Percentiles rank a stretch among this genome's conserved stretches.
Evolutionary conservation across 2,329 filamentous ascomycete species (phyloP).

Genomic region (Colletotrichum neosansevieriae): DNA sequence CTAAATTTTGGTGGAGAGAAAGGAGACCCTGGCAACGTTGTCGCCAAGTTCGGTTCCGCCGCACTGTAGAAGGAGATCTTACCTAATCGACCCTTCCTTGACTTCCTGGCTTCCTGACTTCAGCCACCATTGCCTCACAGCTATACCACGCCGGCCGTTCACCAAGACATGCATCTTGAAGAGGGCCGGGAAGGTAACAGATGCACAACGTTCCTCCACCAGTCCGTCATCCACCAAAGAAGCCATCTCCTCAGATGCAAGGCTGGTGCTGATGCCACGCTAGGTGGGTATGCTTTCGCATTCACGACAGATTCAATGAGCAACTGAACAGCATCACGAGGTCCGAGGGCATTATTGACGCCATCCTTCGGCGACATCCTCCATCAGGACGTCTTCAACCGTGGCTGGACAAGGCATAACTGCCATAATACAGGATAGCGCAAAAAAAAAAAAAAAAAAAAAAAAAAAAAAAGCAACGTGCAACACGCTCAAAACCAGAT

Average conservation of each 20-base stretch:
- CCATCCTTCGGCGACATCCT: too few species aligned
- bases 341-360: too few species aligned
- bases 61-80: slow-evolving; percentile 1
- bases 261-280: too few species aligned
- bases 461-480: not conserved
- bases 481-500: slow-evolving; percentile 21
- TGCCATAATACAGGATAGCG: not conserved
- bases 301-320: too few species aligned
- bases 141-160: not conserved
- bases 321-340: too few species aligned
- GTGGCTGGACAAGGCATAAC: not conserved
- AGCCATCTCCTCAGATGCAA: too few species aligned
- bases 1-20: slow-evolving; percentile 16
- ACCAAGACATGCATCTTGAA: too few species aligned
- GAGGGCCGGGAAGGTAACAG: too few species aligned
- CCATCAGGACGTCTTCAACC: too few species aligned
- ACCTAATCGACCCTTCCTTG: not conserved
- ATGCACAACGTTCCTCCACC: too few species aligned
- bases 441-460: not conserved
- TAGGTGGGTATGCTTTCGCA: too few species aligned
- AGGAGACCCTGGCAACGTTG: slow-evolving; percentile 28
- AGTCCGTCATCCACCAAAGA: too few species aligned
- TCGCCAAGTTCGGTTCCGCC: slow-evolving; percentile 10
- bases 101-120: not conserved
- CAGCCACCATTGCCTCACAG: not conserved